Evolutionary conservation across 176 grass and related monocot genomes (phyloP).

Genomic region (Miscanthus lutarioriparius): DNA sequence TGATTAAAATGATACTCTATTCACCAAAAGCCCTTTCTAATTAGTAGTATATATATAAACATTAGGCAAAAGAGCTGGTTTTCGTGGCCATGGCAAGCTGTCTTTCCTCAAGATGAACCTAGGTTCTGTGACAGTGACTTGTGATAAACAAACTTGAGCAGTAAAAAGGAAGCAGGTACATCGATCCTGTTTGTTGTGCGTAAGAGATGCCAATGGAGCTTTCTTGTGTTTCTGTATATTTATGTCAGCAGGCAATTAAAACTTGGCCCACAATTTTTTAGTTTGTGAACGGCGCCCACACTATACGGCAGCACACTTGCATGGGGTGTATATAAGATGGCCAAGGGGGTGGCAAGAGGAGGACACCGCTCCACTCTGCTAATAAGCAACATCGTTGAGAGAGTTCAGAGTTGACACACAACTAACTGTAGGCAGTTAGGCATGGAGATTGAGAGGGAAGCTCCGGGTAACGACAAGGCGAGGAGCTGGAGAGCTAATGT

Average conservation of each 20-base stretch:
- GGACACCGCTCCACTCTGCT: not conserved
- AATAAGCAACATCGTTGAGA: not conserved
- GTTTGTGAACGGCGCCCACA: not conserved
- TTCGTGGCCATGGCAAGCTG: not conserved
- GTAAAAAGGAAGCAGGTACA: slow-evolving; percentile 8
- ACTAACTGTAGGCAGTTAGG: not conserved
- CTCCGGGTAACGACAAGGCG: not conserved
- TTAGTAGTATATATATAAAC: not conserved
- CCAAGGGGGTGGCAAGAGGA: not conserved
- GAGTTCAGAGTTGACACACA: not conserved
- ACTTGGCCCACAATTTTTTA: not conserved
- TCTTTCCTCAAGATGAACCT: not conserved
- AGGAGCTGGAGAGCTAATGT: slow-evolving; percentile 32
- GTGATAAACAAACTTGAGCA: not conserved
- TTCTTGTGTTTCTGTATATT: not conserved
- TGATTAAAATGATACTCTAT: not conserved
- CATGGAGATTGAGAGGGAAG: slow-evolving; percentile 54
- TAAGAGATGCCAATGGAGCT: slow-evolving; percentile 34
- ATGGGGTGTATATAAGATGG: slow-evolving; percentile 34
- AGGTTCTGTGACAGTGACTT: not conserved
- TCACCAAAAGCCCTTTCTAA: not conserved
- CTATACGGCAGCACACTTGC: not conserved
- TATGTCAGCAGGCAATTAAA: not conserved
- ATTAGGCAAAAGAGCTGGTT: not conserved
- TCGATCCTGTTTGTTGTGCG: not conserved